A percentile compares a stretch with the other conserved stretches of the same genome.
phyloP scores from a whole-genome alignment of 139 green algal genomes.

The Astrephomene gubernaculifera region DNA sequence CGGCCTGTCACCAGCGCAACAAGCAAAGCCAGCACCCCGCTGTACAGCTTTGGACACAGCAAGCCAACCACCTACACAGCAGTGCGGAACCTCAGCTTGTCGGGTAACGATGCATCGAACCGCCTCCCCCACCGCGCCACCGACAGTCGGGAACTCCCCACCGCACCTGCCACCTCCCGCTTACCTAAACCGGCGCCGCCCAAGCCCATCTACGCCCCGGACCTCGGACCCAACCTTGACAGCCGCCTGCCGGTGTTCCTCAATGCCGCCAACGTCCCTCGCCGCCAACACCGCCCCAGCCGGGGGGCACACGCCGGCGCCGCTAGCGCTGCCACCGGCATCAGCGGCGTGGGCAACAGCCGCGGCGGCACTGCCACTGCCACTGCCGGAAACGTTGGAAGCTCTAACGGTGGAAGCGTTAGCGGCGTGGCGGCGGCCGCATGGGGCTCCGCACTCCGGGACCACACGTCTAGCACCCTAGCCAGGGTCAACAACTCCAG shows the following conservation, averaged over 20 bases:
- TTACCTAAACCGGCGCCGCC: not conserved
- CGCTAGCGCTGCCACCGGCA: not conserved
- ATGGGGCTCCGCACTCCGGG: too few species aligned
- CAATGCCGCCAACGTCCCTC: not conserved
- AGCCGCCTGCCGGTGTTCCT: conserved; percentile 1
- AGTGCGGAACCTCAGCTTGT: too few species aligned
- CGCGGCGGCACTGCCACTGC: not conserved
- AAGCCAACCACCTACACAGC: not conserved
- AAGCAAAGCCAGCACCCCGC: not conserved
- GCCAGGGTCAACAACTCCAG: too few species aligned
- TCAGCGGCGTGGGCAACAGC: not conserved
- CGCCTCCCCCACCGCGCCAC: too few species aligned
- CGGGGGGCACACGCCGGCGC: too few species aligned
- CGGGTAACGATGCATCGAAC: too few species aligned
- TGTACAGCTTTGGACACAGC: not conserved
- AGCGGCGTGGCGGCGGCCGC: too few species aligned
- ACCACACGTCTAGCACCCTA: too few species aligned
- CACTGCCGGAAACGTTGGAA: too few species aligned
- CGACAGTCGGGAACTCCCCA: too few species aligned
- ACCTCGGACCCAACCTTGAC: not conserved
- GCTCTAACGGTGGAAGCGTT: too few species aligned
- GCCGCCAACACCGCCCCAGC: not conserved
- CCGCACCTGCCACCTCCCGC: not conserved
- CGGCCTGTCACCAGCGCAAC: not conserved
- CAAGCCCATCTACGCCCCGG: conserved; percentile 10